A percentile compares a stretch with the other conserved stretches of the same genome.
Conservation (phyloP, 2,329 filamentous ascomycete genomes). For the Fusarium sp. region DNA sequence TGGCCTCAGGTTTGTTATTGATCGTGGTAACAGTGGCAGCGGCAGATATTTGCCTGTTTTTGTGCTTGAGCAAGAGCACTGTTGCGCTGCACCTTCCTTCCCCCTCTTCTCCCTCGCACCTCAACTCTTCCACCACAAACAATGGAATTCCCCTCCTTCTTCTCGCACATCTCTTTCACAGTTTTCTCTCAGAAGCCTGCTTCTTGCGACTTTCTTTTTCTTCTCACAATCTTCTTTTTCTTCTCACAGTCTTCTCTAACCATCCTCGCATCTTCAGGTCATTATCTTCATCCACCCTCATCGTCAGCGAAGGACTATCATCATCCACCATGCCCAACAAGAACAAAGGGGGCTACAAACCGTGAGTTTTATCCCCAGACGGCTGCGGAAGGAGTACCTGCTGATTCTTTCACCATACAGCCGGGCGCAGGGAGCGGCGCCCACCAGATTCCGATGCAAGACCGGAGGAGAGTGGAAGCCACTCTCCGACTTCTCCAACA, state of each 20-base stretch:
- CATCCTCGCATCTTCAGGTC: not conserved
- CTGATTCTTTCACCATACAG: constrained; percentile 11
- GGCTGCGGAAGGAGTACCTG: not conserved
- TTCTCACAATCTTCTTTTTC: no score
- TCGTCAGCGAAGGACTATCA: not conserved
- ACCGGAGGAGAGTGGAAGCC: constrained; percentile 53
- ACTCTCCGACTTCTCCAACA: constrained; percentile 47
- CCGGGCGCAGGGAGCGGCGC: not conserved
- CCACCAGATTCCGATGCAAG: constrained; percentile 50
- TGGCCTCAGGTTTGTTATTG: not conserved
- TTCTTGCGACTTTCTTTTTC: not conserved
- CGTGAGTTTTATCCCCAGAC: constrained; percentile 21
- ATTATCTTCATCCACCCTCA: not conserved
- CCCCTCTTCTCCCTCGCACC: not conserved
- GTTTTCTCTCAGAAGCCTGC: not conserved
- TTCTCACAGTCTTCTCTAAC: not conserved
- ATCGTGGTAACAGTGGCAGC: not conserved
- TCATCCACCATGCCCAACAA: constrained; percentile 19
- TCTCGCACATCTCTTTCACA: not conserved
- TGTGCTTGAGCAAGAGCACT: not conserved
- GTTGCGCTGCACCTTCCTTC: not conserved
- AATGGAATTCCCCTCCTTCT: not conserved
- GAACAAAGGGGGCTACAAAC: constrained; percentile 16
- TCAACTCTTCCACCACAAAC: not conserved
- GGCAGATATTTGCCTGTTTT: not conserved